phyloP scores from a whole-genome alignment of 768 basidiomycete genomes.

The Omphalotus guepiniiformis region DNA sequence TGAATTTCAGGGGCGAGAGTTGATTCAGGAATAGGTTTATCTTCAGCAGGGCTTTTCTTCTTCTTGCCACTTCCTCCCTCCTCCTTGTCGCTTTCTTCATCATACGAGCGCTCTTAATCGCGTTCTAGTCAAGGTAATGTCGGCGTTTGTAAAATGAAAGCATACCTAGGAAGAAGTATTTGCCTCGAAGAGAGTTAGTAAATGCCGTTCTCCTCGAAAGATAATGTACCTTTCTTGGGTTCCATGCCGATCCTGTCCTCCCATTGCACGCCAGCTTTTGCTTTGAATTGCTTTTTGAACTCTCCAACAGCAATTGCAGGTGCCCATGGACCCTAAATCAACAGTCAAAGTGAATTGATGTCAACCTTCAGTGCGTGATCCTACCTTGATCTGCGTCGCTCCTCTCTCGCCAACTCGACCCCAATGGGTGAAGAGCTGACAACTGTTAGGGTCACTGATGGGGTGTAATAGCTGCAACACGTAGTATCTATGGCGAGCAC shows the following conservation, averaged over 20 bases:
- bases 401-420: constrained; percentile 61
- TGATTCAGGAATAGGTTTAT: constrained; percentile 41
- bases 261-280: constrained; percentile 49
- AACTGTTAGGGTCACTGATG: constrained; percentile 31
- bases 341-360: constrained; percentile 1
- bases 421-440: constrained; percentile 50
- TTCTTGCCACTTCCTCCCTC: constrained; percentile 16
- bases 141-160: not conserved
- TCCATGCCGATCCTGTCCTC: constrained; percentile 47
- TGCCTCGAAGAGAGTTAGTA: constrained; percentile 32
- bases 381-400: constrained; percentile 43
- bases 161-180: constrained; percentile 58
- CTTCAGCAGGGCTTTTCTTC: constrained; percentile 26
- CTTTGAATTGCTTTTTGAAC: constrained; percentile 60
- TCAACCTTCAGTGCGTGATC: not conserved
- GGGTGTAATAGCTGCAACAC: constrained; percentile 55
- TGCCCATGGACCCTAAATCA: constrained; percentile 42
- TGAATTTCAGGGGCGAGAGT: constrained; percentile 41
- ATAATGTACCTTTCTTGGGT: constrained; percentile 39
- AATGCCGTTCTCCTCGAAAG: not conserved
- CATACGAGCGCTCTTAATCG: constrained; percentile 44
- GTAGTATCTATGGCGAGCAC: constrained; percentile 40
- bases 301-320: constrained; percentile 36
- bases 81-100: constrained; percentile 46
- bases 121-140: not conserved